phyloP scores from a whole-genome alignment of 768 basidiomycete genomes.

The Sistotremastrum niveocremeum region DNA sequence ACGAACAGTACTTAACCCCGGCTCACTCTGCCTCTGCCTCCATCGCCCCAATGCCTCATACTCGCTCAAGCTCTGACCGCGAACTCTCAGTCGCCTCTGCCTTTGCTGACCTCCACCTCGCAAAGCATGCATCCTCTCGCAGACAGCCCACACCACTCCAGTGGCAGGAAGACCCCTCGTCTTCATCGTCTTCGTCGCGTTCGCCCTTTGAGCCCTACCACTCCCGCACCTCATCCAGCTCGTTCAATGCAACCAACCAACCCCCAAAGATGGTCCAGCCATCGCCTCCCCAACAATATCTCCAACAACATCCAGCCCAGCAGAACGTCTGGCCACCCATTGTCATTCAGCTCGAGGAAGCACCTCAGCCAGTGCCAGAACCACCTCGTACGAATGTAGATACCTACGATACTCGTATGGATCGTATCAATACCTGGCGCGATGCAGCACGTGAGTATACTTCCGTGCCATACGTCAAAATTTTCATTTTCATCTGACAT shows the following conservation, averaged over 20 bases:
- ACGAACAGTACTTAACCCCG: conserved; percentile 21
- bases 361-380: not conserved
- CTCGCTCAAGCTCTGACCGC: not conserved
- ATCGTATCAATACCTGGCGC: conserved; percentile 61
- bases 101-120: conserved; percentile 61
- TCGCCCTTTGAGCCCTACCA: conserved; percentile 19
- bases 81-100: conserved; percentile 8
- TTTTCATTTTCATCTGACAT: not conserved
- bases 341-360: conserved; percentile 9
- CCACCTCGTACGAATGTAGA: not conserved
- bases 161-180: conserved; percentile 21
- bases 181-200: conserved; percentile 26
- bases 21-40: conserved; percentile 33
- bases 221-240: conserved; percentile 55
- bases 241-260: conserved; percentile 38
- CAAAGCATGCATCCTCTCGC: conserved; percentile 47
- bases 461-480: not conserved
- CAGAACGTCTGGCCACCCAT: conserved; percentile 30
- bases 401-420: conserved; percentile 30
- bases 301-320: conserved; percentile 19
- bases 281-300: conserved; percentile 5
- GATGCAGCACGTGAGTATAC: conserved; percentile 25
- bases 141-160: conserved; percentile 27
- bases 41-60: conserved; percentile 18
- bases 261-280: conserved; percentile 14